Evolutionary conservation across 768 basidiomycete species (phyloP).

Genomic region (Boletus sp.): DNA sequence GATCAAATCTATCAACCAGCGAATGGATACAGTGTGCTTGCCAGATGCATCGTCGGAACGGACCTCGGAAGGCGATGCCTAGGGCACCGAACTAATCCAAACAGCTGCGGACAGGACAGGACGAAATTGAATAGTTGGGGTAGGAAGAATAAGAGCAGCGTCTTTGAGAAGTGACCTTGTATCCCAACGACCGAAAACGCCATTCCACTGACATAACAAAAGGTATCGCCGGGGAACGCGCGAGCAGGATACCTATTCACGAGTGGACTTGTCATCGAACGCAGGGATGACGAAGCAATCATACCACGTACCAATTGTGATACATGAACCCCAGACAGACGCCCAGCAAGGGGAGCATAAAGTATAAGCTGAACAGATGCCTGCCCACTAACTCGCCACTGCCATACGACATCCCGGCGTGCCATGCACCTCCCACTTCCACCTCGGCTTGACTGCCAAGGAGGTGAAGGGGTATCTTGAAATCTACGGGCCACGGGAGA

Average conservation of each 20-base stretch:
- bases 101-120: conserved; percentile 90
- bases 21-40: not conserved
- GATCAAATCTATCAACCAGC: conserved; percentile 57
- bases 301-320: conserved; percentile 81
- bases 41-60: conserved; percentile 18
- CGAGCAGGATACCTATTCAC: conserved; percentile 88
- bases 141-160: conserved; percentile 91
- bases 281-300: not conserved
- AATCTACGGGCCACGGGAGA: conserved; percentile 82
- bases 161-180: conserved; percentile 96
- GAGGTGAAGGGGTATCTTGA: conserved; percentile 67
- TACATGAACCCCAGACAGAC: conserved; percentile 89
- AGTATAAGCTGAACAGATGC: conserved; percentile 94
- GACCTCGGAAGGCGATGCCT: conserved; percentile 91
- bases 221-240: conserved; percentile 93
- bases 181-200: conserved; percentile 98
- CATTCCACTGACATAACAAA: conserved; percentile 98
- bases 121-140: conserved; percentile 99
- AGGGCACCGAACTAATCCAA: conserved; percentile 91
- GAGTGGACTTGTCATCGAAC: not conserved
- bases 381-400: conserved; percentile 85
- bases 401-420: conserved; percentile 81
- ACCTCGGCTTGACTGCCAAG: conserved; percentile 64
- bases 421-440: conserved; percentile 76
- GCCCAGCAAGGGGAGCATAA: conserved; percentile 92